Evolutionary conservation across 2,329 filamentous ascomycete species (phyloP), one percentile per base, ranked within the genome.

Genomic region (Pyrenochaeta sp.): DNA sequence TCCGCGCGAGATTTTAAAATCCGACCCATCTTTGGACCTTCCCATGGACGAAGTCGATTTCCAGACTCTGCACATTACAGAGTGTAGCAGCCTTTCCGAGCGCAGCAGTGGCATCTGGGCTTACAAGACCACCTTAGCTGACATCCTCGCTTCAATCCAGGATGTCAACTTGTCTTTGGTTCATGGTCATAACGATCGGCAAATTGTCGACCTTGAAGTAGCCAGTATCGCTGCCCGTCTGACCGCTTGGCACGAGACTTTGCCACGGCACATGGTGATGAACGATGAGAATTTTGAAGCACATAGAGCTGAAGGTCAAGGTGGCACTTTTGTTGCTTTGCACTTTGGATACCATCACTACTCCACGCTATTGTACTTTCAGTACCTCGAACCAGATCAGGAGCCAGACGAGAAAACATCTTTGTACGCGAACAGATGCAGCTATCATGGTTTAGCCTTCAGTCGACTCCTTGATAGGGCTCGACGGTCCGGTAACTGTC

Each of bases 311-410:
- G 58, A 71, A 20, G 73, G 74, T 2, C 65, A 77, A 3, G 76
- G 76, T 3, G 64, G 72, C 4, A 65, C 72, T 14, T 78, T 77
- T 39, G 70, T 74, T 2, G 74, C 74, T 1, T 63, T 79, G 1
- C 73, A 79, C 46, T 57, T 79, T 2, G 74, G 75, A 3, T 78
- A 77, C 44, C 73, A 78, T 35, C 71, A 79, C 52, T 77, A 74
- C 46, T 67, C 69, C 4, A 72, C 76, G 36, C 63, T 79, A n/a
- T 68, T 80, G 4, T 77, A 73, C 57, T 79, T 78, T 44, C 74
- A 74, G 36, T 78, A 75, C 48, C 65, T 79, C 1, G 68, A 72
- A 30, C 60, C 67, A 15, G 58, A 66, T 18, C 50, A 53, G 4
- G 23, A 29, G 50, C 57, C 20, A 34, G 43, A 3, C 41, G 44